Conservation (phyloP, 495 filamentous ascomycete species). For the Hypomontagnella submonticulosa region DNA sequence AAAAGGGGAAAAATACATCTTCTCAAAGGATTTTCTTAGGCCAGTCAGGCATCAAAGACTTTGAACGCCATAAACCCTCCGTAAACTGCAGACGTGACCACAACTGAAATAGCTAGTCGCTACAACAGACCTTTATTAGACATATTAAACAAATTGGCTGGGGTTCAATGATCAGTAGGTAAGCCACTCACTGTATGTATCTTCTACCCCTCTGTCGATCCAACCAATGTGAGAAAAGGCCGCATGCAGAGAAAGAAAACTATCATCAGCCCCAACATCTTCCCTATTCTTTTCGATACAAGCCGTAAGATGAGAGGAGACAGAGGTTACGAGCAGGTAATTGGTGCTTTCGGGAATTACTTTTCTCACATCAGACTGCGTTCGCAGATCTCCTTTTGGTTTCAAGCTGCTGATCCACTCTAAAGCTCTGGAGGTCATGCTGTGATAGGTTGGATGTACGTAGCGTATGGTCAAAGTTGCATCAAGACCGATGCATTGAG, state of each 20-base stretch:
- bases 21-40: no score
- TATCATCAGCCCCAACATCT: conserved; percentile 17
- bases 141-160: conserved; percentile 13
- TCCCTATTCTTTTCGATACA: conserved; percentile 22
- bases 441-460: conserved; percentile 15
- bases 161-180: neutral
- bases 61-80: no score
- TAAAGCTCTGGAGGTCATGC: neutral
- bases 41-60: no score
- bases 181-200: no score
- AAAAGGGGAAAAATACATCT: no score
- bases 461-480: neutral
- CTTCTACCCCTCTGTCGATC: conserved; percentile 29
- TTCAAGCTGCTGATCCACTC: conserved; percentile 11
- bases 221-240: conserved; percentile 24
- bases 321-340: conserved; percentile 7
- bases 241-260: conserved; percentile 25
- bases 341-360: conserved; percentile 8
- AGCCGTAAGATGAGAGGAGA: conserved; percentile 16
- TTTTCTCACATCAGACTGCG: conserved; percentile 33
- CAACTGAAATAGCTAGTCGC: neutral
- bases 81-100: no score
- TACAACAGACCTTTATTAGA: conserved; percentile 15
- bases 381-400: conserved; percentile 19
- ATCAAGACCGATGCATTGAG: conserved; percentile 3